Percentiles rank a stretch among this genome's conserved stretches.
Evolutionary conservation across 441 rosid species (phyloP).

Genomic region (Sinapis alba): DNA sequence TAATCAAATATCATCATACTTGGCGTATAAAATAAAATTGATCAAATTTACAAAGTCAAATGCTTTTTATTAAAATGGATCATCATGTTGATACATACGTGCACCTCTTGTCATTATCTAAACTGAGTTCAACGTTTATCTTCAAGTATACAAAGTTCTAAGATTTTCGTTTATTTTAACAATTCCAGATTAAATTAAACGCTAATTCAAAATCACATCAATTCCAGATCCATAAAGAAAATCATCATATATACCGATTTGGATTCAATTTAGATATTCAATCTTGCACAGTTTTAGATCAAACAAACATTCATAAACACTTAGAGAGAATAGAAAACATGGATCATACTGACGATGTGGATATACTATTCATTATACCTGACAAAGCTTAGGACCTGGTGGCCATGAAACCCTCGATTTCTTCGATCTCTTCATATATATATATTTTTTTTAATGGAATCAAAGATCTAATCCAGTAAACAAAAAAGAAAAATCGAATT

Average conservation of each 20-base stretch:
- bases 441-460: conserved; percentile 2
- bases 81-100: background rate
- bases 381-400: conserved; percentile 55
- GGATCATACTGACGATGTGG: background rate
- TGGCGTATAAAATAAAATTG: background rate
- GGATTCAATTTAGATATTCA: background rate
- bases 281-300: background rate
- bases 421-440: conserved; percentile 58
- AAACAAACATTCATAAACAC: background rate
- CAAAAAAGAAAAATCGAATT: background rate
- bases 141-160: background rate
- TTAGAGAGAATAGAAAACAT: background rate
- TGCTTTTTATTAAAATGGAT: background rate
- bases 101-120: background rate
- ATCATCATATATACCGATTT: background rate
- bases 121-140: background rate
- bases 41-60: background rate
- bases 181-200: background rate
- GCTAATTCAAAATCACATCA: background rate
- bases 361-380: conserved; percentile 46
- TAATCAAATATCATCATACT: background rate
- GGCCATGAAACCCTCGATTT: conserved; percentile 72
- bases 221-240: background rate
- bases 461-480: background rate
- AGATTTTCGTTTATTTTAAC: background rate